Evolutionary conservation across 306 rosid genomes (phyloP).

Genomic region (Prunus armeniaca): DNA sequence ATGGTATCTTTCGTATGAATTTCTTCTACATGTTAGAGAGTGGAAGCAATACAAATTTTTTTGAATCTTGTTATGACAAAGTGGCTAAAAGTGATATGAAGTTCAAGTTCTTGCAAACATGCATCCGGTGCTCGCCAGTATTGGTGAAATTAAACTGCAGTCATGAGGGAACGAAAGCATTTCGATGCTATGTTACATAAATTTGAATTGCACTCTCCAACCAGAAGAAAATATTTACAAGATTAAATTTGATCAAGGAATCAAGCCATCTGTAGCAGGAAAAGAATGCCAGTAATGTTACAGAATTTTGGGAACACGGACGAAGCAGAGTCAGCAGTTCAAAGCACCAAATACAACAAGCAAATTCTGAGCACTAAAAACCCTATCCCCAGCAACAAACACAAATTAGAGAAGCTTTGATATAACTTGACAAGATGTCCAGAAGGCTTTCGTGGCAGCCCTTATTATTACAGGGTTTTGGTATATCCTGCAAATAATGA

Average conservation of each 20-base stretch:
- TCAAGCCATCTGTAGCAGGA: conserved; percentile 26
- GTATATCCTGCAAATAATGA: conserved; percentile 64
- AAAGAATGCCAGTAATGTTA: conserved; percentile 19
- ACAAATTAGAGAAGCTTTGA: conserved; percentile 76
- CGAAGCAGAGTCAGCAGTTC: background rate
- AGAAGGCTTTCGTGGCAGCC: conserved; percentile 80
- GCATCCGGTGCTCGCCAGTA: background rate
- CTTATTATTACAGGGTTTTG: conserved; percentile 80
- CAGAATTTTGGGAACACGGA: conserved; percentile 8
- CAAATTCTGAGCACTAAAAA: conserved; percentile 6
- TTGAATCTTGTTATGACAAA: background rate
- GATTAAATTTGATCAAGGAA: conserved; percentile 20
- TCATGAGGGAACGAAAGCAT: background rate
- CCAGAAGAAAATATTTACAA: conserved; percentile 31
- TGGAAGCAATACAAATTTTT: background rate
- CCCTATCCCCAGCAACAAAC: conserved; percentile 28
- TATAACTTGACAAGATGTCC: conserved; percentile 88
- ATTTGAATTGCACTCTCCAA: conserved; percentile 27
- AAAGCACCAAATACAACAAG: conserved; percentile 2
- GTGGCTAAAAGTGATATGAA: background rate
- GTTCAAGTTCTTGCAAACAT: background rate
- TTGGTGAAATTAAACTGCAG: background rate
- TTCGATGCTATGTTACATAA: conserved; percentile 1
- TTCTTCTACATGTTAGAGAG: background rate
- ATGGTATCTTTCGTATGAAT: background rate